Conservation (phyloP, 345 rosid genomes). For the Limnanthes douglasii region DNA sequence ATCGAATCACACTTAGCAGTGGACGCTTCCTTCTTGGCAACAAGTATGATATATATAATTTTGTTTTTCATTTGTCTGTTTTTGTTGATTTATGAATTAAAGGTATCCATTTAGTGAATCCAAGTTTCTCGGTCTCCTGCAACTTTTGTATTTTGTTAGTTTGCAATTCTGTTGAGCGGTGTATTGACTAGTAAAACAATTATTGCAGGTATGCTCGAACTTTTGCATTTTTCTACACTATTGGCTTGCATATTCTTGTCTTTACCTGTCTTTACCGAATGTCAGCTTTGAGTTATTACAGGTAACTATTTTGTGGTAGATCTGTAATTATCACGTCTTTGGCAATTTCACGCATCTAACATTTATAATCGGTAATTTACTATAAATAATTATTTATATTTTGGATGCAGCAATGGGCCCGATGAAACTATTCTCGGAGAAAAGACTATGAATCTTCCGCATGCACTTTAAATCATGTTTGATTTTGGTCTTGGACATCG, state of each 20-base stretch:
- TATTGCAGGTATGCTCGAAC: conserved; percentile 75
- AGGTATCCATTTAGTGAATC: background rate
- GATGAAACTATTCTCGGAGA: conserved; percentile 40
- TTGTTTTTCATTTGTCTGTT: background rate
- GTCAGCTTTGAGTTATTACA: conserved; percentile 85
- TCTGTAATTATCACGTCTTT: background rate
- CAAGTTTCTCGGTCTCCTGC: background rate
- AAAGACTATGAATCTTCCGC: conserved; percentile 50
- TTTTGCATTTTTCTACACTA: conserved; percentile 88
- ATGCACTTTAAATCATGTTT: conserved; percentile 27
- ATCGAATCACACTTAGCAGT: conserved; percentile 83
- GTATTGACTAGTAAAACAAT: background rate
- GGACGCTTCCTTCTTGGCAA: conserved; percentile 90
- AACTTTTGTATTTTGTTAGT: no score
- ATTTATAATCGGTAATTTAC: background rate
- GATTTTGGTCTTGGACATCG: background rate
- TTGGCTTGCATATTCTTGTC: conserved; percentile 72
- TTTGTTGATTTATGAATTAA: background rate
- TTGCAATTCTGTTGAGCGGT: background rate
- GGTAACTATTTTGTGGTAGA: conserved; percentile 24
- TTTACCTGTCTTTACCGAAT: conserved; percentile 91
- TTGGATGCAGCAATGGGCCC: conserved; percentile 46
- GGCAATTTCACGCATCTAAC: background rate
- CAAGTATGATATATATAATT: conserved; percentile 36
- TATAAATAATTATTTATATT: background rate